phyloP scores from a whole-genome alignment of 768 basidiomycete species.

The Gloeophyllum trabeum region DNA sequence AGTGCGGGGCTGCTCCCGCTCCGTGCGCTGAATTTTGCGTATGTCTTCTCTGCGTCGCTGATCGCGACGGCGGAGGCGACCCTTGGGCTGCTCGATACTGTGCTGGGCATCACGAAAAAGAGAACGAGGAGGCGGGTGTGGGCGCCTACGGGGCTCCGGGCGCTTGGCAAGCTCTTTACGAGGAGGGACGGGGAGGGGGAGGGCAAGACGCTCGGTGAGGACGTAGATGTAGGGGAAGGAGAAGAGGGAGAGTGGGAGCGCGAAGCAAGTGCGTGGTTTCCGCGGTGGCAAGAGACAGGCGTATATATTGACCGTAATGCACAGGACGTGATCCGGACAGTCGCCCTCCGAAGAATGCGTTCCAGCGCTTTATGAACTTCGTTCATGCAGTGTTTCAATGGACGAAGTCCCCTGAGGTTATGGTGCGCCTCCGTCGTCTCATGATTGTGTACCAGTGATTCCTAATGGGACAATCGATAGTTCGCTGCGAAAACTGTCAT shows the following conservation, averaged over 20 bases:
- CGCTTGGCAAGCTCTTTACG: slow-evolving; percentile 17
- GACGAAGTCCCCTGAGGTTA: slow-evolving; percentile 27
- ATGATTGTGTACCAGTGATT: not conserved
- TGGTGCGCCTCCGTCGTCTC: slow-evolving; percentile 15
- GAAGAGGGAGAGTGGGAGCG: slow-evolving; percentile 16
- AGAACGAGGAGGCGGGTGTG: slow-evolving; percentile 31
- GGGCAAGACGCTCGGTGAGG: slow-evolving; percentile 10
- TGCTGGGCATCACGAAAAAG: slow-evolving; percentile 25
- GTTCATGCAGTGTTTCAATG: slow-evolving; percentile 26
- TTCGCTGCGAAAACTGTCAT: slow-evolving; percentile 42
- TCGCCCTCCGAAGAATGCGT: slow-evolving; percentile 27
- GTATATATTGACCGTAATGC: slow-evolving; percentile 1
- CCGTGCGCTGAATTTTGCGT: slow-evolving; percentile 34
- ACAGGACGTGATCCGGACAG: slow-evolving; percentile 36
- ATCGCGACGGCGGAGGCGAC: slow-evolving; percentile 25
- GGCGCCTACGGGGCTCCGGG: slow-evolving; percentile 34
- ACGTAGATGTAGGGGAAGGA: slow-evolving; percentile 14
- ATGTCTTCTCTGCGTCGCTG: slow-evolving; percentile 37
- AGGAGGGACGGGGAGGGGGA: slow-evolving; percentile 9
- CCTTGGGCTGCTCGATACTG: slow-evolving; percentile 21
- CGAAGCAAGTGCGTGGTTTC: slow-evolving; percentile 8
- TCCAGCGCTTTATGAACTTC: slow-evolving; percentile 26
- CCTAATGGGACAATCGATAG: slow-evolving; percentile 11
- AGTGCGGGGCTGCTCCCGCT: slow-evolving; percentile 15
- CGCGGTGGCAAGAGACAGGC: not conserved